Evolutionary conservation across 2,329 filamentous ascomycete genomes (phyloP).

Genomic region (Chalara sp.): DNA sequence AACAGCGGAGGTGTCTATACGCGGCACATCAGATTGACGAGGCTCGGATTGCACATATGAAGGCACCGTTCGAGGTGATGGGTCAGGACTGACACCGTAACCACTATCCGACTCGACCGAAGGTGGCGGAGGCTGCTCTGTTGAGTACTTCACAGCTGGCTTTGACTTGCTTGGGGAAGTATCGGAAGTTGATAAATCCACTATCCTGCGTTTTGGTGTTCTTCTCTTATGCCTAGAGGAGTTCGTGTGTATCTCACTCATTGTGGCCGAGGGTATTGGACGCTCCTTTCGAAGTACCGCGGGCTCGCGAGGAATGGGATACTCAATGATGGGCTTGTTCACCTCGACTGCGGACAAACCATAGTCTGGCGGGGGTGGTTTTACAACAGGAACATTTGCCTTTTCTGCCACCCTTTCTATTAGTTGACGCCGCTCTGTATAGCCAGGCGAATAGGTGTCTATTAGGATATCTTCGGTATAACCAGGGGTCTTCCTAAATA

Average conservation of each 20-base stretch:
- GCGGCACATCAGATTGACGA: constrained; percentile 20
- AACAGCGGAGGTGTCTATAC: constrained; percentile 21
- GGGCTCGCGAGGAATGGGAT: constrained; percentile 42
- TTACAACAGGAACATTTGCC: constrained; percentile 70
- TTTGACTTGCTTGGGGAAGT: constrained; percentile 21
- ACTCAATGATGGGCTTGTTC: constrained; percentile 58
- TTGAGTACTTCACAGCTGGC: constrained; percentile 13
- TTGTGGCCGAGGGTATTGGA: constrained; percentile 40
- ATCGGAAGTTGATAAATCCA: constrained; percentile 49
- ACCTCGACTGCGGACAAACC: constrained; percentile 53
- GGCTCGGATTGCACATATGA: constrained; percentile 23
- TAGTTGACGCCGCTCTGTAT: constrained; percentile 76
- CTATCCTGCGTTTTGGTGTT: constrained; percentile 55
- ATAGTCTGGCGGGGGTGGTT: constrained; percentile 56
- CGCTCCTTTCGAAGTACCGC: constrained; percentile 53
- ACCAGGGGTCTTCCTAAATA: constrained; percentile 85
- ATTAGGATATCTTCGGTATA: constrained; percentile 88
- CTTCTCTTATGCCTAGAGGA: constrained; percentile 52
- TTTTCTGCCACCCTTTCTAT: constrained; percentile 75
- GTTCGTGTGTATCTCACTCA: constrained; percentile 51
- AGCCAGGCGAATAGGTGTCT: constrained; percentile 77
- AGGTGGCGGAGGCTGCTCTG: constrained; percentile 13
- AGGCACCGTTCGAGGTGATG: constrained; percentile 22
- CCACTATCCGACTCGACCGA: constrained; percentile 17
- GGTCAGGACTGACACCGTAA: constrained; percentile 25